phyloP scores from a whole-genome alignment of 495 filamentous ascomycete genomes.

The Letharia columbiana region DNA sequence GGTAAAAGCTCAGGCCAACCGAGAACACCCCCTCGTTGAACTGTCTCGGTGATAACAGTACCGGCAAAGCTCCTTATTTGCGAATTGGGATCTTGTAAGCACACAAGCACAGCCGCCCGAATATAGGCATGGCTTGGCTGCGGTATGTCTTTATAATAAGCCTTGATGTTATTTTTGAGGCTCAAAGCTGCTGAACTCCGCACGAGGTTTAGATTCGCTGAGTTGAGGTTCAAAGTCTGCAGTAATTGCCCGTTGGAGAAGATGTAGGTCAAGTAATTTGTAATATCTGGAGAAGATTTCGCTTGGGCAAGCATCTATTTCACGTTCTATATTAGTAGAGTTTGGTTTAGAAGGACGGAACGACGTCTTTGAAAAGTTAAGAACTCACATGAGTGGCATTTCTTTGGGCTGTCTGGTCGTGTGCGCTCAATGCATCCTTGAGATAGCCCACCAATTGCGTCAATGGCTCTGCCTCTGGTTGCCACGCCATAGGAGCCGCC shows the following conservation, averaged over 20 bases:
- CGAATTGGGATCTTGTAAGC: slow-evolving; percentile 68
- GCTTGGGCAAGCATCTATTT: slow-evolving; percentile 87
- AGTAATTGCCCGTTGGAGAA: slow-evolving; percentile 63
- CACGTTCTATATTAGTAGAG: slow-evolving; percentile 5
- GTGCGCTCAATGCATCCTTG: slow-evolving; percentile 80
- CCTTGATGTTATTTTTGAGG: slow-evolving; percentile 85
- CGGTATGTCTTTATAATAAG: slow-evolving; percentile 61
- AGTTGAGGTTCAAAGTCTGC: slow-evolving; percentile 45
- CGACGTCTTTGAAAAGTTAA: slow-evolving; percentile 19
- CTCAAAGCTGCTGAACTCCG: slow-evolving; percentile 83
- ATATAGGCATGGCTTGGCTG: slow-evolving; percentile 62
- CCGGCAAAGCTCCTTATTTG: slow-evolving; percentile 86
- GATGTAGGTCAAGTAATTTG: slow-evolving; percentile 92
- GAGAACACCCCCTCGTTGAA: slow-evolving; percentile 73
- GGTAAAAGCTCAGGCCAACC: slow-evolving; percentile 87
- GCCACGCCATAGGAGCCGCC: slow-evolving; percentile 66
- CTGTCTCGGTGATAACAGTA: slow-evolving; percentile 91
- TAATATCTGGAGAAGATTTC: slow-evolving; percentile 82
- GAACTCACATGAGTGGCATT: slow-evolving; percentile 62
- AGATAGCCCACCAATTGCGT: slow-evolving; percentile 82
- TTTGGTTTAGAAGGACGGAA: not conserved
- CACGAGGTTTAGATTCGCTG: slow-evolving; percentile 56
- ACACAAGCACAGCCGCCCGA: slow-evolving; percentile 64
- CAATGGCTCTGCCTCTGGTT: slow-evolving; percentile 79
- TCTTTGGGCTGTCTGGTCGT: slow-evolving; percentile 68